Conservation (phyloP, 805 yeast genomes). For the Saccharomycopsis sp. region DNA sequence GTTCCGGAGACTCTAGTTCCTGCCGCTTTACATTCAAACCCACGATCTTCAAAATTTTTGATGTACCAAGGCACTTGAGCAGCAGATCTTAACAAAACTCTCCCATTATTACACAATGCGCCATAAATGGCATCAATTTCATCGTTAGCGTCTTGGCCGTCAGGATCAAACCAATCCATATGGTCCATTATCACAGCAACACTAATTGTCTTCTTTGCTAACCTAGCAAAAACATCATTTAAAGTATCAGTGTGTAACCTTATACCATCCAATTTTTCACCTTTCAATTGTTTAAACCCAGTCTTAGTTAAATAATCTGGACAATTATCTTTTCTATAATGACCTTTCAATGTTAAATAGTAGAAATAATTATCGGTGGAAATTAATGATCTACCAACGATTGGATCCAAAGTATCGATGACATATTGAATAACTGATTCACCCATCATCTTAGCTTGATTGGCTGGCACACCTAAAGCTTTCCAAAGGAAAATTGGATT, state of each 20-base stretch:
- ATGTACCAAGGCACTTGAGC: constrained; percentile 75
- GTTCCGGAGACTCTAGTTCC: constrained; percentile 57
- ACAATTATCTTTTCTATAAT: constrained; percentile 55
- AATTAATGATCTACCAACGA: constrained; percentile 54
- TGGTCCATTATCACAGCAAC: constrained; percentile 85
- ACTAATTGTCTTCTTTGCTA: constrained; percentile 55
- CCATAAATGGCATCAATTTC: constrained; percentile 60
- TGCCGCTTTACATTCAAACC: constrained; percentile 63
- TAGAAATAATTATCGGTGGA: constrained; percentile 74
- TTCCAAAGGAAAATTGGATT: constrained; percentile 84
- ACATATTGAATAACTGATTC: constrained; percentile 64
- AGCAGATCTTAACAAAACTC: constrained; percentile 73
- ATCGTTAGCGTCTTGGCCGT: constrained; percentile 52
- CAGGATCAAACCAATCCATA: constrained; percentile 84
- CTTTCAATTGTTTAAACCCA: constrained; percentile 33
- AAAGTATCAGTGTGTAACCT: constrained; percentile 75
- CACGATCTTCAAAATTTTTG: constrained; percentile 54
- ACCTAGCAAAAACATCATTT: constrained; percentile 65
- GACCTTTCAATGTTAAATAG: constrained; percentile 58
- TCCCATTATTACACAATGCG: constrained; percentile 60
- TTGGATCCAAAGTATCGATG: constrained; percentile 72
- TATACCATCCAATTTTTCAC: constrained; percentile 54
- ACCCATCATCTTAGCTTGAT: constrained; percentile 78
- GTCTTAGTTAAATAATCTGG: constrained; percentile 65
- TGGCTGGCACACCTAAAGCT: constrained; percentile 83